Conservation (phyloP, 192 early-diverging fungal species). For the Rhizoclosmatium sp. region DNA sequence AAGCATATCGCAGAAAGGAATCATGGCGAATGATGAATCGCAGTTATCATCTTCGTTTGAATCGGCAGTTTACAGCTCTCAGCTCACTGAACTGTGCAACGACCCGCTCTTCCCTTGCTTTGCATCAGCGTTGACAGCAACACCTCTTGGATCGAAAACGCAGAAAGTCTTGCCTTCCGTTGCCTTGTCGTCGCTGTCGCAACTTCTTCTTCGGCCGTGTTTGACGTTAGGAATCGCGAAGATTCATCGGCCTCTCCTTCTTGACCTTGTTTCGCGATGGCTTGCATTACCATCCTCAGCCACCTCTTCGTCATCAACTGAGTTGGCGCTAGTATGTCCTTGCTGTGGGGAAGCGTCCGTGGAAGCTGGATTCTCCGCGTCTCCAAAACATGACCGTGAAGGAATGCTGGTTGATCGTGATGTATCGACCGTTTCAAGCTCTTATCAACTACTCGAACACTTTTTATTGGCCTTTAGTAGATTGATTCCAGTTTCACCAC, state of each 20-base stretch:
- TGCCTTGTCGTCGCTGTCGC: constrained; percentile 23
- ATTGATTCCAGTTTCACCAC: constrained; percentile 13
- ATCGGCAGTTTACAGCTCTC: not conserved
- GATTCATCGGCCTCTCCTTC: constrained; percentile 76
- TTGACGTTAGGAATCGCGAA: constrained; percentile 43
- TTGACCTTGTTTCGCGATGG: constrained; percentile 87
- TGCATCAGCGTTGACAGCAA: no score
- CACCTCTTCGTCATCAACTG: not conserved
- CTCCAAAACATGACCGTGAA: not conserved
- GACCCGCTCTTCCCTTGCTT: not conserved
- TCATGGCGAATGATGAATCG: no score
- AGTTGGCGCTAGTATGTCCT: not conserved
- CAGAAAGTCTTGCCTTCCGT: no score
- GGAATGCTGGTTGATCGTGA: not conserved
- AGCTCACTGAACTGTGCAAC: not conserved
- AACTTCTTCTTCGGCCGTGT: constrained; percentile 45
- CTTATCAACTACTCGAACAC: constrained; percentile 15
- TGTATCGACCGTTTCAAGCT: no score
- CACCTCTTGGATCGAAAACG: no score
- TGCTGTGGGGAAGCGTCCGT: not conserved
- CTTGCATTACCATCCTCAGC: not conserved
- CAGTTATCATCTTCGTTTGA: not conserved
- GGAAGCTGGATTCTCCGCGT: not conserved
- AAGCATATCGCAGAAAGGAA: no score
- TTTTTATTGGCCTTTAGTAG: constrained; percentile 9